These are phyloP conservation scores for Cercospora sp. DNA, from an alignment of 2,329 filamentous ascomycete genomes.

Conservation along the genomic window DNA sequence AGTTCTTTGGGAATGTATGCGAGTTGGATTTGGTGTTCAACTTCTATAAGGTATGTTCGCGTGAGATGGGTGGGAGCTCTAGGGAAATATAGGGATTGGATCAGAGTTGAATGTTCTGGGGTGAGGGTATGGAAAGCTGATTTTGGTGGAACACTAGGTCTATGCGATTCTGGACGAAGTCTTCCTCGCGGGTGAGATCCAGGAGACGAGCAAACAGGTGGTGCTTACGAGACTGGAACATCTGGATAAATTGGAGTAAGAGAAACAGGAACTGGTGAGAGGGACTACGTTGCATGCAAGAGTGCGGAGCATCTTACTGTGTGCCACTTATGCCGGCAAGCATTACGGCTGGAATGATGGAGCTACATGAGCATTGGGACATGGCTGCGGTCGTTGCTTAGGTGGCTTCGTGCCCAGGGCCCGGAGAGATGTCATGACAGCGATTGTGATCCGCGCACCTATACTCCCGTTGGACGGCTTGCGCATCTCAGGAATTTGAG, in stretches of 20 bases:
- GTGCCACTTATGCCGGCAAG: background rate
- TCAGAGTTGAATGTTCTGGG: conserved; percentile 25
- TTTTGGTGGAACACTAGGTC: conserved; percentile 55
- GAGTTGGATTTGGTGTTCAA: conserved; percentile 86
- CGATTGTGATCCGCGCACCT: background rate
- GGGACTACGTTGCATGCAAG: background rate
- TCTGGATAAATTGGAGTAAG: conserved; percentile 86
- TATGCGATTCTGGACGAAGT: conserved; percentile 99
- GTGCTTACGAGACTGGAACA: conserved; percentile 92
- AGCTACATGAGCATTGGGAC: background rate
- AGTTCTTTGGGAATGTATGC: conserved; percentile 98
- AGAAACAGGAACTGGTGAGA: background rate
- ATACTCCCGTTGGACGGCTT: background rate
- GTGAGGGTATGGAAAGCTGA: conserved; percentile 5
- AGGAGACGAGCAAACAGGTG: conserved; percentile 98
- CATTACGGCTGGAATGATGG: background rate
- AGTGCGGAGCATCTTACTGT: no score
- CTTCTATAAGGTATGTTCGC: conserved; percentile 60
- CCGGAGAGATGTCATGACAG: background rate
- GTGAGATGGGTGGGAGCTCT: background rate
- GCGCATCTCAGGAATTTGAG: background rate
- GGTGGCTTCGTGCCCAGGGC: background rate
- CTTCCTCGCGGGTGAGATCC: conserved; percentile 94
- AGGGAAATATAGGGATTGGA: background rate
- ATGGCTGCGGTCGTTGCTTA: background rate